Evolutionary conservation across 306 rosid genomes (phyloP).

Genomic region (Gynostemma pentaphyllum): DNA sequence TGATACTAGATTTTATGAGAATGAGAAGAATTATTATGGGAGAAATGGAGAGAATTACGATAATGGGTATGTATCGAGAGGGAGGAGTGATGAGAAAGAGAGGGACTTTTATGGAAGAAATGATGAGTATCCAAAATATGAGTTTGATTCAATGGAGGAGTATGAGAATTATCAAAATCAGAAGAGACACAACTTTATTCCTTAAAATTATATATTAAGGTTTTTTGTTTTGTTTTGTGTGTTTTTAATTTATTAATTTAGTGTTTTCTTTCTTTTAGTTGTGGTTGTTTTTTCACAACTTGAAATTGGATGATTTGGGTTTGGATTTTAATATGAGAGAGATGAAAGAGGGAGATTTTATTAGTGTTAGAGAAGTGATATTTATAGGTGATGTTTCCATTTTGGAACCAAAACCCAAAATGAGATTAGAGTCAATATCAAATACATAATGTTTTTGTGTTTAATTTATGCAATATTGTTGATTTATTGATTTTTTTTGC

Average conservation of each 20-base stretch:
- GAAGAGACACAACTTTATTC: constrained; percentile 37
- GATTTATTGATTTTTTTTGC: too few species aligned
- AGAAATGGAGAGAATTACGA: constrained; percentile 9
- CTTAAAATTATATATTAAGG: constrained; percentile 17
- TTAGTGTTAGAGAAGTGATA: not conserved
- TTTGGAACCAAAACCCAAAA: not conserved
- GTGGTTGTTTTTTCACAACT: constrained; percentile 7
- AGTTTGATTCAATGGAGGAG: constrained; percentile 53
- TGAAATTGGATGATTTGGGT: not conserved
- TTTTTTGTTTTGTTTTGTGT: not conserved
- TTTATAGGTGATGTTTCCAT: not conserved
- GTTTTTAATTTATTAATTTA: not conserved
- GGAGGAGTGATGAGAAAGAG: not conserved
- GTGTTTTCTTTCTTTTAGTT: not conserved
- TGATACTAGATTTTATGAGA: constrained; percentile 62
- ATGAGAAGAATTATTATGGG: constrained; percentile 32
- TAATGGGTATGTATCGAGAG: too few species aligned
- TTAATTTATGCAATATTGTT: too few species aligned
- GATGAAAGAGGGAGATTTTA: not conserved
- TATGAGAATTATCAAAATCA: constrained; percentile 40
- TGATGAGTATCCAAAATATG: constrained; percentile 29
- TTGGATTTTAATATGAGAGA: not conserved
- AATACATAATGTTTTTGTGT: not conserved
- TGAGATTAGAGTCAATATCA: not conserved
- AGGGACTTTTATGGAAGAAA: constrained; percentile 14